Conservation (phyloP, 2,329 filamentous ascomycete genomes). For the Rhynchosporium graminicola region DNA sequence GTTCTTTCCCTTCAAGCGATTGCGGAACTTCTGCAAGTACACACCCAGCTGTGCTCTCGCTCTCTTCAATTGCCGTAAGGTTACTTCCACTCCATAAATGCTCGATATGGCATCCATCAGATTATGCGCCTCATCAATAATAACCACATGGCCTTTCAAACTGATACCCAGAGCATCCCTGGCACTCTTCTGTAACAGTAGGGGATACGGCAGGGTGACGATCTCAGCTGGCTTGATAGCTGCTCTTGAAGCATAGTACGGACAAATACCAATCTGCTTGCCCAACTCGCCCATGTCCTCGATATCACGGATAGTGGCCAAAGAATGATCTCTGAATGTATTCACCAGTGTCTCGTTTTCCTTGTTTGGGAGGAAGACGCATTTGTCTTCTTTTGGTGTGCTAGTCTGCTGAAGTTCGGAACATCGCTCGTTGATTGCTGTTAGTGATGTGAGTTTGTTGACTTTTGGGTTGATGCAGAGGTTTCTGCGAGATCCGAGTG, state of each 20-base stretch:
- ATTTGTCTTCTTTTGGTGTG: conserved; percentile 63
- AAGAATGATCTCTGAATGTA: conserved; percentile 79
- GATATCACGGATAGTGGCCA: conserved; percentile 88
- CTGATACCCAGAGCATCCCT: conserved; percentile 85
- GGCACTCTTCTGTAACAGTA: conserved; percentile 83
- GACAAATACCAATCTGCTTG: conserved; percentile 78
- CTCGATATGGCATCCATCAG: conserved; percentile 91
- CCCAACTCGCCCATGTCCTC: conserved; percentile 84
- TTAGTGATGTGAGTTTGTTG: conserved; percentile 64
- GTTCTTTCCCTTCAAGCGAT: conserved; percentile 86
- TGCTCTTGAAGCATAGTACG: conserved; percentile 91
- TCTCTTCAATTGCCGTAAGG: conserved; percentile 69
- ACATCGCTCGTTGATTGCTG: conserved; percentile 91
- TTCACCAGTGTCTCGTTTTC: conserved; percentile 71
- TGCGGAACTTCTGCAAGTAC: conserved; percentile 87
- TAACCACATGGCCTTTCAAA: conserved; percentile 84
- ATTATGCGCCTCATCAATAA: conserved; percentile 97
- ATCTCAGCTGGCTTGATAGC: conserved; percentile 86
- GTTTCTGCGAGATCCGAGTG: conserved; percentile 70
- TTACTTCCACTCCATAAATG: conserved; percentile 80
- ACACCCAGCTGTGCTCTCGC: conserved; percentile 74
- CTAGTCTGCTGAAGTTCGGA: conserved; percentile 82
- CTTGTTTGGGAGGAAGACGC: conserved; percentile 75
- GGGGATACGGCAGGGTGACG: conserved; percentile 86
- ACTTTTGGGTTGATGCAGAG: conserved; percentile 87